Evolutionary conservation across 1,284 basidiomycete genomes (phyloP).

Genomic region (Cutaneotrichosporon arboriforme): DNA sequence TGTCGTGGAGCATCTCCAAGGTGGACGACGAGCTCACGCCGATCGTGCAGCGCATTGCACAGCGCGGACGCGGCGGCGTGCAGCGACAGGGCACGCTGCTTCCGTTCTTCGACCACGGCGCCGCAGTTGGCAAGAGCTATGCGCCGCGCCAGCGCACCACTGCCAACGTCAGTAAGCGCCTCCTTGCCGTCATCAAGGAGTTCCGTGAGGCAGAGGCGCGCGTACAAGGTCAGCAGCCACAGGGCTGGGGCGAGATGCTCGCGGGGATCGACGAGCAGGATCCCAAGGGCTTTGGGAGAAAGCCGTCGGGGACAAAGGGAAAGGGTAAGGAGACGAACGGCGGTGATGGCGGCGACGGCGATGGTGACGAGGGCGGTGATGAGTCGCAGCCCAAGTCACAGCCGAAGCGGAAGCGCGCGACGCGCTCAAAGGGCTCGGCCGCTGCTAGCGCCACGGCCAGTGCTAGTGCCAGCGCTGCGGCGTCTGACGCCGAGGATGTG

Average conservation of each 20-base stretch:
- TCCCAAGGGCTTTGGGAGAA: neutral
- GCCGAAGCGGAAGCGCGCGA: neutral
- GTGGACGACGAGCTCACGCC: slow-evolving; percentile 88
- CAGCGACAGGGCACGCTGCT: slow-evolving; percentile 58
- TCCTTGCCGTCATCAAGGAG: slow-evolving; percentile 82
- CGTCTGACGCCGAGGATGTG: no score
- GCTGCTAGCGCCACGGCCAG: no score
- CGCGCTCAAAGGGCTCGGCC: no score
- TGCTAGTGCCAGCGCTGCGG: no score
- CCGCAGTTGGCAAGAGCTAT: slow-evolving; percentile 53
- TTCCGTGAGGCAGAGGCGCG: slow-evolving; percentile 59
- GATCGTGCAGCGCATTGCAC: slow-evolving; percentile 84
- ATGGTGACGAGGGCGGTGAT: neutral
- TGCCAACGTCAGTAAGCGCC: slow-evolving; percentile 71
- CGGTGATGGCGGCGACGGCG: neutral
- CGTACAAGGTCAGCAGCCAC: slow-evolving; percentile 23
- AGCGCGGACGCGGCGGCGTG: slow-evolving; percentile 60
- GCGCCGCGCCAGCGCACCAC: slow-evolving; percentile 71
- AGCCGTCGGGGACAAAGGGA: neutral
- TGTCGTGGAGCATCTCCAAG: slow-evolving; percentile 80
- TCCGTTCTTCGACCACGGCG: slow-evolving; percentile 54
- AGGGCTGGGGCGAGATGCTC: slow-evolving; percentile 43
- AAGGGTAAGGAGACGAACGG: neutral
- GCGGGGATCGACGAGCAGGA: slow-evolving; percentile 29
- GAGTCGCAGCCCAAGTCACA: neutral